Evolutionary conservation across 352 stramenopile species (phyloP).

Genomic region (Pythium biforme): DNA sequence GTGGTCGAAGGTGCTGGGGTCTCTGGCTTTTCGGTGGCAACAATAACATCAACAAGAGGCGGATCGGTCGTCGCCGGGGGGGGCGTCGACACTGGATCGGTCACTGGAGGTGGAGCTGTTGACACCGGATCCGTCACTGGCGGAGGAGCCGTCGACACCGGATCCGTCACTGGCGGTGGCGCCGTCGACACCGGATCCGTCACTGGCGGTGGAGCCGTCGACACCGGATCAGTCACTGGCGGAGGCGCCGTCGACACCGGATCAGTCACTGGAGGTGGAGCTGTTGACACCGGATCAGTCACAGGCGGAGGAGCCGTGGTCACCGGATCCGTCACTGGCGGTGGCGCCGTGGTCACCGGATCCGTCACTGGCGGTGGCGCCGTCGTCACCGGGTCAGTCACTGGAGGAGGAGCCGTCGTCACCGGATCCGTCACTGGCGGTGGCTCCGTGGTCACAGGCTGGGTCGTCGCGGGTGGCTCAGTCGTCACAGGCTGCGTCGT

Average conservation of each 20-base stretch:
- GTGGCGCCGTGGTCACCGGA: not conserved
- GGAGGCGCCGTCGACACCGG: conserved; percentile 6
- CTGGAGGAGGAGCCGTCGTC: not conserved
- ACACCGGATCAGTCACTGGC: conserved; percentile 2
- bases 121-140: not conserved
- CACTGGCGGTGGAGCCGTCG: not conserved
- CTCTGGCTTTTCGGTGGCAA: not conserved
- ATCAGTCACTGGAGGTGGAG: not conserved
- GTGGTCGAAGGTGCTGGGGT: not conserved
- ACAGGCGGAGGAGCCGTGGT: conserved; percentile 5
- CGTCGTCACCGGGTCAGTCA: not conserved
- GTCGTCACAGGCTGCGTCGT: too few species aligned
- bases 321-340: conserved; percentile 8
- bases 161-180: not conserved
- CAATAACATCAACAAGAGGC: not conserved
- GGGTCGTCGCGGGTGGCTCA: not conserved
- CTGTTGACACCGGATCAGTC: conserved; percentile 1
- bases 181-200: conserved; percentile 6
- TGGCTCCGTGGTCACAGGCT: conserved; percentile 7
- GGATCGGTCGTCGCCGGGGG: not conserved
- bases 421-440: conserved; percentile 6
- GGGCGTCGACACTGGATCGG: not conserved
- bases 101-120: not conserved
- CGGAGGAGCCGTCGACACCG: not conserved
- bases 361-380: too few species aligned